Base-by-base conservation (phyloP, 2,329 filamentous ascomycete species). In the Ceratocystis lukuohia region DNA sequence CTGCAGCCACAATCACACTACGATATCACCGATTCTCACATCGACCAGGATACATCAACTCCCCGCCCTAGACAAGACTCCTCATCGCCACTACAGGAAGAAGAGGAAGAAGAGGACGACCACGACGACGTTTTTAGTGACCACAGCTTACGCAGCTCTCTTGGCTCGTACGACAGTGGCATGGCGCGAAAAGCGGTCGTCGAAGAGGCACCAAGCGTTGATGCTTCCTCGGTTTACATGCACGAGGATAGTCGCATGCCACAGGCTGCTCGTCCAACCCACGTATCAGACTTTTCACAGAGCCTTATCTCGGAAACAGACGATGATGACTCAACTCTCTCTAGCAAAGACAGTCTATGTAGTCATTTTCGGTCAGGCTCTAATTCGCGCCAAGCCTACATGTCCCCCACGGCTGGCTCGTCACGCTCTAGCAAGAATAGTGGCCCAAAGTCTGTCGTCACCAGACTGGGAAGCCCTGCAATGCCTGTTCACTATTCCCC, bases 341-440 rank as follows among this genome's bases (percentile, higher is more conserved):
- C 50, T 28, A 65, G 66, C 25, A 82, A 86, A 65, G 80, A 80
- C 6, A 83, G 82, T 6, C 80, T 81, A 7, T 81, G 87, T 2
- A 82, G 85, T 4, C 81, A 83, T 1, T 90, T 91, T 73, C 80
- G 87, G 61, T 87, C 87, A 12, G 83, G 87, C 0, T 87, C 86
- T 1, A 85, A 84, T 12, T 83, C 89, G 6, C 84, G 84, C 62
- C 85, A 85, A 1, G 80, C 89, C 75, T 88, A 90, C 70, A 88
- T 90, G 84, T 81, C 82, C 1, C 88, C 86, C 0, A 87, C 86
- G 0, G 77, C 84, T 0, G 77, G 78, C n/a, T 82, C 84, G 1
- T 79, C 82, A 5, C 79, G 82, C 8, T 82, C 82, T 0, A 74
- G 75, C n/a, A 83, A 82, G 68, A 79, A 79, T 30, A 70, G 70